Evolutionary conservation across 1,139 yeast genomes (phyloP), one percentile per base, ranked within the genome.

Genomic region (Komagataea norvegica): DNA sequence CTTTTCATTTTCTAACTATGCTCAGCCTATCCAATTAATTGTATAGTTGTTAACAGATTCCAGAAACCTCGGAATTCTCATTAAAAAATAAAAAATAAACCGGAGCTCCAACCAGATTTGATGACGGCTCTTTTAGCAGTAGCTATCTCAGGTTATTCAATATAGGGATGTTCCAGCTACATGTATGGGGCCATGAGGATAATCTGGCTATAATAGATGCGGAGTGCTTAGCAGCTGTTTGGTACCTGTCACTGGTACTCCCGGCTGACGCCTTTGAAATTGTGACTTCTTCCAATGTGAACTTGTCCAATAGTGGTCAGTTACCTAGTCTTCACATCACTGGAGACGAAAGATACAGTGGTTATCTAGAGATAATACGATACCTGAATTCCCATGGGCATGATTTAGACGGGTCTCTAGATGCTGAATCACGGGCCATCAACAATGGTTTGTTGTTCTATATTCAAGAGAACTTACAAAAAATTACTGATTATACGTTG

Each of bases 211-310:
- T 66, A 6, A 60, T 71, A 34, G 70, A 70, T 29, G 64, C 75
- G 0, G 70, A 68, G 14, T 70, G 71, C 17, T 45, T 68, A 5
- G 74, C 76, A 1, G 51, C 67, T 1, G 44, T 56, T 1, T 64
- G 68, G 63, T 60, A 61, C 33, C 41, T 68, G 16, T 33, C 51
- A 1, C 37, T 54, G 6, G 42, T 57, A 17, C 42, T 52, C n/a
- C 47, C 51, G 3, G 43, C 47, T 4, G 40, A 46, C 1, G 49
- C 49, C 9, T 61, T 66, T 30, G 57, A 58, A 28, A 60, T 80
- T 3, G 65, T 76, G 3, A 65, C 77, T 3, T 75, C 83, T 9
- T 72, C 76, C 35, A 79, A 80, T 52, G 72, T 80, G n/a, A 72
- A 74, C 48, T 44, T 77, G 14, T 72, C 87, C 1, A 64, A 65